Conservation (phyloP, 305 asterid genomes). For the Solanum aculeatissimum region DNA sequence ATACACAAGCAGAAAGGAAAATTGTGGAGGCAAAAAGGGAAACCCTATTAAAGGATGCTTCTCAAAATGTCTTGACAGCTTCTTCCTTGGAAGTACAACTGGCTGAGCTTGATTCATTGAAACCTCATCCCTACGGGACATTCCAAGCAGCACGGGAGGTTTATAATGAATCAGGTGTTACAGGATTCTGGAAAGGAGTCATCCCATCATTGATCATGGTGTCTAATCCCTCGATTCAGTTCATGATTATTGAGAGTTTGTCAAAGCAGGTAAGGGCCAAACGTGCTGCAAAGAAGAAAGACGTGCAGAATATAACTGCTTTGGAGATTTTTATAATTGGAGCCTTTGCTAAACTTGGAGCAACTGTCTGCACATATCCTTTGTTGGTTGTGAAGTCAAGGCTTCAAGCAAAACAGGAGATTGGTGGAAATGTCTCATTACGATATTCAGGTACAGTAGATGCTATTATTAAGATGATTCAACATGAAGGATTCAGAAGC, state of each 20-base stretch:
- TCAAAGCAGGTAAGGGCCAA: slow-evolving; percentile 59
- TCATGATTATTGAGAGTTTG: slow-evolving; percentile 85
- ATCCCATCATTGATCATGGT: slow-evolving; percentile 90
- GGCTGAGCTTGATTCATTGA: slow-evolving; percentile 53
- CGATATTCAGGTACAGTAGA: slow-evolving; percentile 86
- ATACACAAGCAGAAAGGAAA: slow-evolving; percentile 85
- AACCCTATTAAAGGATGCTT: slow-evolving; percentile 51
- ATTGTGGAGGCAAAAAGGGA: slow-evolving; percentile 65
- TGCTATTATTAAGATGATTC: slow-evolving; percentile 80
- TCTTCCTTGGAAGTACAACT: slow-evolving; percentile 44
- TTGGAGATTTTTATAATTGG: slow-evolving; percentile 70
- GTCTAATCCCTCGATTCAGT: slow-evolving; percentile 92
- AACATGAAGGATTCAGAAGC: slow-evolving; percentile 62
- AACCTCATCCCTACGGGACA: slow-evolving; percentile 79
- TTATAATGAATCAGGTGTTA: slow-evolving; percentile 68
- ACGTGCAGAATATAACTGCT: slow-evolving; percentile 39
- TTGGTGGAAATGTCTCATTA: slow-evolving; percentile 55
- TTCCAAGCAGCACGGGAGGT: slow-evolving; percentile 80
- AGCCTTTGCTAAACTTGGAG: slow-evolving; percentile 92
- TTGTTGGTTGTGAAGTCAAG: slow-evolving; percentile 93
- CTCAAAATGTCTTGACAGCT: slow-evolving; percentile 21
- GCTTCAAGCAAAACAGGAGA: slow-evolving; percentile 95
- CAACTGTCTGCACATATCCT: slow-evolving; percentile 84
- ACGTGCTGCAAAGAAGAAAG: slow-evolving; percentile 35
- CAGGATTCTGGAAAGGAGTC: slow-evolving; percentile 92